Evolutionary conservation across 2,329 filamentous ascomycete species (phyloP), one percentile per base, ranked within the genome.

Genomic region (Epichloe sibirici): DNA sequence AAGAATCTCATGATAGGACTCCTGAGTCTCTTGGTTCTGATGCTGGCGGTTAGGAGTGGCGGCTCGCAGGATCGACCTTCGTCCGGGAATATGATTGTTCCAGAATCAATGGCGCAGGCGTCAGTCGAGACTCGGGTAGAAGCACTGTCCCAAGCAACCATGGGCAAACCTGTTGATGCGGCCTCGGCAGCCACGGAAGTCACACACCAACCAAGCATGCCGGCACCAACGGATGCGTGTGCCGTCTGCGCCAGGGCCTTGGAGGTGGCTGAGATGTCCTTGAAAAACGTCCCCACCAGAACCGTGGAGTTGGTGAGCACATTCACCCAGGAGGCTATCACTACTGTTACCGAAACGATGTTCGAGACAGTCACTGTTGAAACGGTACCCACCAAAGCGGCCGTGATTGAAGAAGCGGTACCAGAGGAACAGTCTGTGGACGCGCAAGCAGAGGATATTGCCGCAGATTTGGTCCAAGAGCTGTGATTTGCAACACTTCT

Each of bases 1-100:
- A 82, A 77, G 66, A 84, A 83, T 52, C 62, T 83, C 9, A 66
- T 73, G n/a, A 83, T 84, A 28, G 68, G 71, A 5, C 59, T 78
- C 0, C 66, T 85, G 49, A 74, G 76, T 51, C 53, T 77, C 2
- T 61, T 83, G n/a, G 72, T 81, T 2, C 57, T 81, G 13, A 52
- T 79, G 31, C 67, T 83, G 9, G 75, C 77, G 1, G 49, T 76
- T 12, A 57, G 66, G 48, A 54, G 67, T 55, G 54, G 62, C 40
- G 55, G 53, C 9, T 52, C 61, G 4, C 53, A 53, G 15, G 56
- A 58, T 17, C 52, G 61, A 3, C 6, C 35, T 17, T 7, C 23
- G 31, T 13, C 38, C 7, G 37, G 46, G 35, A 45, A 25, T 31
- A 43, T 38, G 21, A n/a, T 48, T 2, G 21, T 48, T 31, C 28